Evolutionary conservation across 2,329 filamentous ascomycete species (phyloP).

Genomic region (Epichloe gansuensis): DNA sequence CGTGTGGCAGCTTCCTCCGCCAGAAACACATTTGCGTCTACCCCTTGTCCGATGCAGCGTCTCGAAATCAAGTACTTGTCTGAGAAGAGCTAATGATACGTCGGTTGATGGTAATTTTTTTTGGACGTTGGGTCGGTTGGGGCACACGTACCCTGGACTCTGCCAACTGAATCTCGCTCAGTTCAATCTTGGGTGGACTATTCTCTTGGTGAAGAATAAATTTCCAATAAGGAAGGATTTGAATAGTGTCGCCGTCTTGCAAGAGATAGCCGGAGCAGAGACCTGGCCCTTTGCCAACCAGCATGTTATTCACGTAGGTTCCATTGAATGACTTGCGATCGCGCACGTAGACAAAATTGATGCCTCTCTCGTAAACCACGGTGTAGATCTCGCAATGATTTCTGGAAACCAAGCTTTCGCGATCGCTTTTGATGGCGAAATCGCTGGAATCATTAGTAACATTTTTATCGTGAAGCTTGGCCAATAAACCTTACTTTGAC

Average conservation of each 20-base stretch:
- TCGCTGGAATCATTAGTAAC: conserved; percentile 15
- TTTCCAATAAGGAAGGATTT: conserved; percentile 25
- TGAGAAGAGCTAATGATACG: conserved; percentile 15
- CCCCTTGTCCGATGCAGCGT: conserved; percentile 24
- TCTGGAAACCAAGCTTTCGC: conserved; percentile 32
- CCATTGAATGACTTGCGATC: conserved; percentile 42
- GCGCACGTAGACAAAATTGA: conserved; percentile 38
- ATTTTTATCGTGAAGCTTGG: not conserved
- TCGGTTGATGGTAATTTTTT: not conserved
- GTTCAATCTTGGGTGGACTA: conserved; percentile 8
- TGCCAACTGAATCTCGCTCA: conserved; percentile 18
- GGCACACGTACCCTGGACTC: conserved; percentile 19
- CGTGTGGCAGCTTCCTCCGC: conserved; percentile 34
- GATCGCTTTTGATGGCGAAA: conserved; percentile 25
- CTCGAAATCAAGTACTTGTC: conserved; percentile 21
- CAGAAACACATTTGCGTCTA: conserved; percentile 24
- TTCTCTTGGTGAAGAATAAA: conserved; percentile 21
- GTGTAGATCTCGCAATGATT: conserved; percentile 44
- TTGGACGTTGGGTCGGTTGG: not conserved
- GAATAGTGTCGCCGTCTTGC: conserved; percentile 36
- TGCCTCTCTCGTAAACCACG: conserved; percentile 33
- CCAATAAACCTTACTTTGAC: conserved; percentile 18
- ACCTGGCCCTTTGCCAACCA: conserved; percentile 27
- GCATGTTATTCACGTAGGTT: conserved; percentile 35
- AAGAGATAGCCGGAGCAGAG: conserved; percentile 34